Percentiles rank a stretch among this genome's conserved stretches.
Conservation (phyloP, 495 filamentous ascomycete genomes). For the Aspergillus carlsbadensis region DNA sequence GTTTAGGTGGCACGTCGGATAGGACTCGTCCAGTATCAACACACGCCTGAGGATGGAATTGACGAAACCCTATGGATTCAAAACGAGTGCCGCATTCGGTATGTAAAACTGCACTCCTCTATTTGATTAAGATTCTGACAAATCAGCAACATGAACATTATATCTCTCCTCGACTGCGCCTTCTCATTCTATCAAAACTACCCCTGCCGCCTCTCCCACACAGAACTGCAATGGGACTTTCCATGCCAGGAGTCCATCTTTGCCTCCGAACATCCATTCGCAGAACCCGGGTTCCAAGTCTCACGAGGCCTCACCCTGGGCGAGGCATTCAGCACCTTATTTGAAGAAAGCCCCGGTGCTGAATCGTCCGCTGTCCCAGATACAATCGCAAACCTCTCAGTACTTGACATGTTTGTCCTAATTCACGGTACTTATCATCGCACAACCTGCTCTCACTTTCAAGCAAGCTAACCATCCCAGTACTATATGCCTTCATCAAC, state of each 20-base stretch:
- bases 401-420: slow-evolving; percentile 45
- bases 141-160: slow-evolving; percentile 35
- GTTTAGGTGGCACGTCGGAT: slow-evolving; percentile 37
- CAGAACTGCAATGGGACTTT: slow-evolving; percentile 41
- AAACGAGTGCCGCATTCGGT: slow-evolving; percentile 46
- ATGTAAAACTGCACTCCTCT: background rate
- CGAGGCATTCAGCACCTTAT: slow-evolving; percentile 37
- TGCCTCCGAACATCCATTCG: slow-evolving; percentile 38
- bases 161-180: slow-evolving; percentile 42
- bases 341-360: slow-evolving; percentile 20
- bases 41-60: slow-evolving; percentile 28
- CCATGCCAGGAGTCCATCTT: slow-evolving; percentile 40
- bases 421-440: slow-evolving; percentile 38
- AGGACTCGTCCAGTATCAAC: slow-evolving; percentile 33
- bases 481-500: slow-evolving; percentile 46
- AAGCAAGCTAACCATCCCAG: slow-evolving; percentile 16
- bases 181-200: slow-evolving; percentile 49
- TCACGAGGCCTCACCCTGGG: slow-evolving; percentile 31
- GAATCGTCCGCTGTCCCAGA: slow-evolving; percentile 4
- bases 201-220: slow-evolving; percentile 38
- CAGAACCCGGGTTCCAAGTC: slow-evolving; percentile 36
- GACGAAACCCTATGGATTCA: slow-evolving; percentile 43
- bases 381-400: slow-evolving; percentile 23
- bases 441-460: background rate
- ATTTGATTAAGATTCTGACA: slow-evolving; percentile 17